These are phyloP conservation scores for Geranium brycei DNA, from an alignment of 345 rosid genomes.

Conservation along the genomic window DNA sequence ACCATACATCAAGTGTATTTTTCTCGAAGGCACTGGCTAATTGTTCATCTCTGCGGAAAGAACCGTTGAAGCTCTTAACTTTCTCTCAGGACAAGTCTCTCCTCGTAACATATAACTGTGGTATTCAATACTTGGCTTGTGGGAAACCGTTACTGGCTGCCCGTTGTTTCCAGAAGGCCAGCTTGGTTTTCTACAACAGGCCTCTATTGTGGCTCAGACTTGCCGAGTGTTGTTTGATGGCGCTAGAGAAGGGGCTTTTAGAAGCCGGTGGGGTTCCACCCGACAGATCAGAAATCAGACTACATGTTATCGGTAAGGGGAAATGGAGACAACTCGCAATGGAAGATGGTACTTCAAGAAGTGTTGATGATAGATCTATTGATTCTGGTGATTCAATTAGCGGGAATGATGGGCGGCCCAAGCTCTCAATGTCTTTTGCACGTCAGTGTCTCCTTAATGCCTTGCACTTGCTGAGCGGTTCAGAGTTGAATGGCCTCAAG, in stretches of 20 bases:
- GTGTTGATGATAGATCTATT: conserved; percentile 26
- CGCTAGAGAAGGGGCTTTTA: conserved; percentile 60
- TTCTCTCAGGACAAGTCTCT: conserved; percentile 82
- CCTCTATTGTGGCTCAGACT: conserved; percentile 90
- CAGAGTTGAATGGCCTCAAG: conserved; percentile 27
- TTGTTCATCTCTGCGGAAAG: conserved; percentile 58
- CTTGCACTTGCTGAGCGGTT: conserved; percentile 46
- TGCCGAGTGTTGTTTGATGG: conserved; percentile 91
- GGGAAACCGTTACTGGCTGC: conserved; percentile 89
- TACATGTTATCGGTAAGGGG: conserved; percentile 74
- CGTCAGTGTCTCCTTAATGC: conserved; percentile 74
- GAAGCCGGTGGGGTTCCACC: conserved; percentile 22
- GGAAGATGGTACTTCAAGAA: conserved; percentile 34
- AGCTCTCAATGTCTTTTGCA: conserved; percentile 68
- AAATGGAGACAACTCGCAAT: conserved; percentile 75
- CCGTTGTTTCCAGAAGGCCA: conserved; percentile 73
- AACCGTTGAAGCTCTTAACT: conserved; percentile 50
- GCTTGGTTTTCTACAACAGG: conserved; percentile 41
- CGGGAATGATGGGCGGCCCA: conserved; percentile 38
- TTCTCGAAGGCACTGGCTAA: conserved; percentile 65
- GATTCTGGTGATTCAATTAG: conserved; percentile 21
- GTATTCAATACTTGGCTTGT: conserved; percentile 67
- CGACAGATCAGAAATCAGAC: conserved; percentile 43
- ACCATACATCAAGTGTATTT: conserved; percentile 48
- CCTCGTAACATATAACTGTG: conserved; percentile 67